Evolutionary conservation across 2,329 filamentous ascomycete species (phyloP), one percentile per base, ranked within the genome.

Genomic region (Grosmannia serpens): DNA sequence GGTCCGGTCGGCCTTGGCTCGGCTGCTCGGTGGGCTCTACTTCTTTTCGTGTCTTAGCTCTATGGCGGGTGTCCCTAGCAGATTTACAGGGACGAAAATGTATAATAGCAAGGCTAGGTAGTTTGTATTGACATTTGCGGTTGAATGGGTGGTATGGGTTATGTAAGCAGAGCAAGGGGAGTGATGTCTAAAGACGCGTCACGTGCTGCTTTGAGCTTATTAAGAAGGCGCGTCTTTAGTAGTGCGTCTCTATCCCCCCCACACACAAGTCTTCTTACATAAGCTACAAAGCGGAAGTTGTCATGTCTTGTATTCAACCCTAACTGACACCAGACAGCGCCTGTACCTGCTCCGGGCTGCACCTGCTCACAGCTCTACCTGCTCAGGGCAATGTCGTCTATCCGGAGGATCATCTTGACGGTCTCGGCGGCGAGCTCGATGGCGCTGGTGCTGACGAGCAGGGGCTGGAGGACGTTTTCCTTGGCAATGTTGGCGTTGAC

Each of bases 401-500:
- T 85, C 70, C 82, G 79, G 68, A 85, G 71, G 69, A 85, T 85
- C 90, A 96, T 94, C 84, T 97, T 99, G 67, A 97, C 94, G 61
- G 94, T 99, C 81, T 99, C 94, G 9, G 92, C 91, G 33, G 94
- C 94, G 73, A 99, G 75, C 78, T 99, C 92, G 67, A 99, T 94
- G 27, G 94, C 91, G 73, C 92, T 97, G 59, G 94, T 99, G 80
- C 91, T 96, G 62, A 99, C 94, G 62, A 99, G 77, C 70, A 99
- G 78, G 22, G 94, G 94, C 77, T 99, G 94, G 70, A 99, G 79
- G 58, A 99, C 94, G 64, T 96, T 96, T 79, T 96, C 91, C 72
- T 95, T 92, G 60, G 88, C 87, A 70, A 97, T 97, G 76, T 99
- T 95, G 66, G 88, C 85, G 81, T 96, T 96, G 64, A 99, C 94